phyloP scores from a whole-genome alignment of 108 stramenopile genomes.

The Schizochytrium sp. region DNA sequence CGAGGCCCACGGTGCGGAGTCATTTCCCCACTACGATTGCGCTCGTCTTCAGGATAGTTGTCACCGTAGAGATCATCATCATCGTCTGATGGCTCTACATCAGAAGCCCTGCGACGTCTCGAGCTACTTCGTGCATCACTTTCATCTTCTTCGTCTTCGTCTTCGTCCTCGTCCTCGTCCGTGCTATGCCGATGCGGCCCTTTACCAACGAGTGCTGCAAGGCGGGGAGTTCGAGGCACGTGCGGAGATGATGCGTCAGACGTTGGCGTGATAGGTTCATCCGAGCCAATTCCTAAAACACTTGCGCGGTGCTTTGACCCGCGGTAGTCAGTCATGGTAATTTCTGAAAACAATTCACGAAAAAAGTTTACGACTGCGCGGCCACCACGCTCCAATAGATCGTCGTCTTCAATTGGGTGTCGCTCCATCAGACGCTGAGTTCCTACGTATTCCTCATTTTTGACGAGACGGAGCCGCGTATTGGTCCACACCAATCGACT shows the following conservation, averaged over 20 bases:
- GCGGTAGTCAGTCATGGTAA: conserved; percentile 13
- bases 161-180: conserved; percentile 41
- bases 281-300: background rate
- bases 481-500: conserved; percentile 13
- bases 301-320: background rate
- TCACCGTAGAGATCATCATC: background rate
- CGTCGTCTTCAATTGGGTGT: background rate
- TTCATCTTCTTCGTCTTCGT: background rate
- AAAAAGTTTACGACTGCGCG: conserved; percentile 44
- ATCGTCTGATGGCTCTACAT: background rate
- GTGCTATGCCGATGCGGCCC: background rate
- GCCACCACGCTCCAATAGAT: conserved; percentile 1
- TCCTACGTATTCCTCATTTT: conserved; percentile 49
- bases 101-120: background rate
- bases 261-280: background rate
- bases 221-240: background rate
- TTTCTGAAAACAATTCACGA: conserved; percentile 45
- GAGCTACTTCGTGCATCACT: background rate
- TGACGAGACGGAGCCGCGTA: background rate
- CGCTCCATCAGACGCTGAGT: background rate
- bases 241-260: conserved; percentile 25
- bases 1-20: background rate
- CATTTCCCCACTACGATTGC: background rate
- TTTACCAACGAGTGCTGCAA: background rate
- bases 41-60: background rate